Evolutionary conservation across 1,139 yeast genomes (phyloP).

Genomic region (Candida glucosophila): DNA sequence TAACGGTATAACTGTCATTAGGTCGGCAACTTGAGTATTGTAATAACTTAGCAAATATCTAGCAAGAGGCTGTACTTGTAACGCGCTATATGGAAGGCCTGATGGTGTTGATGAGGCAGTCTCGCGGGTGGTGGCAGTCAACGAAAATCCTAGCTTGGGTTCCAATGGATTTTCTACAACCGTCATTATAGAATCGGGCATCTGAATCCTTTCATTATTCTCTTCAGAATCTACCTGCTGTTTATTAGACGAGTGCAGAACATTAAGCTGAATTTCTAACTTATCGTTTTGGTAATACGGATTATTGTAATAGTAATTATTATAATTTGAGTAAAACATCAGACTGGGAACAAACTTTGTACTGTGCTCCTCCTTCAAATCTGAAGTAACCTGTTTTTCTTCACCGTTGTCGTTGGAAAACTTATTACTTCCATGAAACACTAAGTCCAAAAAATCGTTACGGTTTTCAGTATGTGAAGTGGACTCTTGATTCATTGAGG

Average conservation of each 20-base stretch:
- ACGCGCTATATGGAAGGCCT: slow-evolving; percentile 52
- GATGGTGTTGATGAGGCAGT: too few species aligned
- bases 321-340: slow-evolving; percentile 33
- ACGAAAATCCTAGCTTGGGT: slow-evolving; percentile 34
- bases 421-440: slow-evolving; percentile 38
- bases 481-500: slow-evolving; percentile 2
- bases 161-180: slow-evolving; percentile 38
- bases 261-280: slow-evolving; percentile 35
- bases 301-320: slow-evolving; percentile 34
- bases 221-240: slow-evolving; percentile 17
- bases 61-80: slow-evolving; percentile 58
- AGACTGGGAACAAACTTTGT: too few species aligned
- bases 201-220: slow-evolving; percentile 27
- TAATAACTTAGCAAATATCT: slow-evolving; percentile 67
- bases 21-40: slow-evolving; percentile 71
- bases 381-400: slow-evolving; percentile 12
- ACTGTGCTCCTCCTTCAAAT: slow-evolving; percentile 19
- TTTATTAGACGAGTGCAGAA: slow-evolving; percentile 30
- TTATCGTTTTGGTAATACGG: slow-evolving; percentile 35
- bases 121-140: too few species aligned
- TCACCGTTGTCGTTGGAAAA: slow-evolving; percentile 4
- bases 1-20: slow-evolving; percentile 80
- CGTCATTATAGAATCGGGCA: slow-evolving; percentile 40
- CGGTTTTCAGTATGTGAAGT: slow-evolving; percentile 9
- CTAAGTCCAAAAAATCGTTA: slow-evolving; percentile 40